A percentile compares a stretch with the other conserved stretches of the same genome.
These are phyloP conservation scores for Fulvia fulva DNA, from an alignment of 2,329 filamentous ascomycete genomes.

Conservation along the genomic window DNA sequence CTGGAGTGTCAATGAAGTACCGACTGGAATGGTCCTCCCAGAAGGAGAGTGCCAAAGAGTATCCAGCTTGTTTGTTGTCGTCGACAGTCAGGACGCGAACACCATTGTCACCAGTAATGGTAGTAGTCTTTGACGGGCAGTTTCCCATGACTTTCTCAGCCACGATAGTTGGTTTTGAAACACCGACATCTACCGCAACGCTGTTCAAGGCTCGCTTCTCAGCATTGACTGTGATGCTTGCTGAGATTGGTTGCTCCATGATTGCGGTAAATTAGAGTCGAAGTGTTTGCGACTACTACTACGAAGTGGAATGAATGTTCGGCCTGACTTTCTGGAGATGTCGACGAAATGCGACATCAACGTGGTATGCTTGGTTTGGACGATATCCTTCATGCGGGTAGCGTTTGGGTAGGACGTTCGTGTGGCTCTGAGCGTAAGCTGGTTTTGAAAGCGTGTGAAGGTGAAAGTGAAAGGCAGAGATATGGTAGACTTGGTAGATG, in stretches of 20 bases:
- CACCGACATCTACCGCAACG: slow-evolving; percentile 7
- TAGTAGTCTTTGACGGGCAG: slow-evolving; percentile 5
- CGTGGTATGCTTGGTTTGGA: slow-evolving; percentile 10
- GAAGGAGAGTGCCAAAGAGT: slow-evolving; percentile 73
- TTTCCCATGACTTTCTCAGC: slow-evolving; percentile 12
- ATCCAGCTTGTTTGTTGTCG: slow-evolving; percentile 68
- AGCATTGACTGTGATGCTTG: slow-evolving; percentile 24
- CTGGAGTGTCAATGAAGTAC: slow-evolving; percentile 71
- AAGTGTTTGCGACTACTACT: slow-evolving; percentile 36
- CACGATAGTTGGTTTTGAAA: slow-evolving; percentile 8
- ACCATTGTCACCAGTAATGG: slow-evolving; percentile 40
- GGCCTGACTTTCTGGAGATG: slow-evolving; percentile 44
- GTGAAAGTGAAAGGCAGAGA: not conserved
- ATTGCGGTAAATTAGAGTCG: slow-evolving; percentile 38
- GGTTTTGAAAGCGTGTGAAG: not conserved
- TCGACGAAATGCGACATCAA: slow-evolving; percentile 37
- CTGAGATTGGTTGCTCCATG: slow-evolving; percentile 39
- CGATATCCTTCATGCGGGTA: slow-evolving; percentile 10
- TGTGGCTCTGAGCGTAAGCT: not conserved
- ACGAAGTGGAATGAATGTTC: slow-evolving; percentile 44
- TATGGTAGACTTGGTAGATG: slow-evolving; percentile 7
- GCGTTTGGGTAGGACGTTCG: not conserved
- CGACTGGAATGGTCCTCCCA: slow-evolving; percentile 67
- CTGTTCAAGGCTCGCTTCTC: slow-evolving; percentile 39
- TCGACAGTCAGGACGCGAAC: slow-evolving; percentile 61